Conservation (phyloP, 1,284 basidiomycete species). For the Mycosarcoma maydis region DNA sequence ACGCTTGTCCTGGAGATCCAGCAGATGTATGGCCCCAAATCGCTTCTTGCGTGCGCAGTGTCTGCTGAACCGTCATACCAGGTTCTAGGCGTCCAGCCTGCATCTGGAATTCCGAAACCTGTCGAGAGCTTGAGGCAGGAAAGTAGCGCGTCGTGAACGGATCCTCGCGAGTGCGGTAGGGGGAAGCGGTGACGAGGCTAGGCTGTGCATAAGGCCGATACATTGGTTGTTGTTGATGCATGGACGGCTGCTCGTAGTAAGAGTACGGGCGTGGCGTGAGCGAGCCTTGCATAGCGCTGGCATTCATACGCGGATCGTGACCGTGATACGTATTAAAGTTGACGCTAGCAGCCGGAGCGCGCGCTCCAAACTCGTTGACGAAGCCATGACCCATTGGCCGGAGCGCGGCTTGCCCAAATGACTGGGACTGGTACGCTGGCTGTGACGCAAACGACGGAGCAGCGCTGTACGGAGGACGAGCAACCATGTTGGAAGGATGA, state of each 20-base stretch:
- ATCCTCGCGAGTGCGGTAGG: conserved; percentile 45
- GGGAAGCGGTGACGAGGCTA: conserved; percentile 7
- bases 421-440: conserved; percentile 19
- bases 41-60: conserved; percentile 50
- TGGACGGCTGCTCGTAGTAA: conserved; percentile 41
- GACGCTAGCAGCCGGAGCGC: conserved; percentile 12
- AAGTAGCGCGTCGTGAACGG: conserved; percentile 56
- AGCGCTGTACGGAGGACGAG: conserved; percentile 28
- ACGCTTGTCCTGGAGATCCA: conserved; percentile 15
- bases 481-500: conserved; percentile 10
- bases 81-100: conserved; percentile 48
- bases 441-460: conserved; percentile 16
- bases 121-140: conserved; percentile 58
- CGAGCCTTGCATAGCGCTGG: conserved; percentile 23
- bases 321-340: conserved; percentile 41
- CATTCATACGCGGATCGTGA: conserved; percentile 32
- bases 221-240: conserved; percentile 29
- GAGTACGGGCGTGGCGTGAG: conserved; percentile 51
- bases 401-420: conserved; percentile 11
- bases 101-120: conserved; percentile 61
- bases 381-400: conserved; percentile 19
- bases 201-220: conserved; percentile 30
- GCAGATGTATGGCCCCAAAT: conserved; percentile 20
- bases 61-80: conserved; percentile 63
- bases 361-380: conserved; percentile 38